These are phyloP conservation scores for Quercus mongolica DNA, from an alignment of 306 rosid species.

Conservation along the genomic window DNA sequence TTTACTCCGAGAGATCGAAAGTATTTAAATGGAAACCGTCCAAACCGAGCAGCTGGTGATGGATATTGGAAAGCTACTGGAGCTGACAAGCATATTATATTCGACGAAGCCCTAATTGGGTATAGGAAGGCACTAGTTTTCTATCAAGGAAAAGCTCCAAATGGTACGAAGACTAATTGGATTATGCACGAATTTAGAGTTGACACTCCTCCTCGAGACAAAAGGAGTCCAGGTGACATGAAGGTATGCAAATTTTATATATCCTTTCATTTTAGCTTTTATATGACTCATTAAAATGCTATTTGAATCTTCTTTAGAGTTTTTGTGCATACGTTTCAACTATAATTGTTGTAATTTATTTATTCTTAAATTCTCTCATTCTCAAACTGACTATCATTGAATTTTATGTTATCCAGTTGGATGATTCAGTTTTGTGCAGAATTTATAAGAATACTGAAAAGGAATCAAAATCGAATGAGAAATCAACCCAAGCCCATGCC, in stretches of 20 bases:
- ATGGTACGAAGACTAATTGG: neutral
- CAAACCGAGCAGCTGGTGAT: neutral
- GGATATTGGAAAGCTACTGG: slow-evolving; percentile 21
- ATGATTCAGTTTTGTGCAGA: neutral
- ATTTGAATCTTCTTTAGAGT: too few relatives aligned
- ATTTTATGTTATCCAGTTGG: neutral
- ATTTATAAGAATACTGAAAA: neutral
- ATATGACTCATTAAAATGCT: too few relatives aligned
- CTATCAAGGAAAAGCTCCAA: neutral
- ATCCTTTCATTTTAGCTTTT: too few relatives aligned
- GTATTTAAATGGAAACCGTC: slow-evolving; percentile 3
- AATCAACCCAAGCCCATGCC: too few relatives aligned
- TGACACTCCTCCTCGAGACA: neutral
- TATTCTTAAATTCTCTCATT: neutral
- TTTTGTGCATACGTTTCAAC: neutral
- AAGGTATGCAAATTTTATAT: neutral
- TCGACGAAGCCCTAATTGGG: neutral
- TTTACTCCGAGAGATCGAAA: slow-evolving; percentile 4
- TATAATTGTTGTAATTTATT: neutral
- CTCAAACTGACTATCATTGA: neutral
- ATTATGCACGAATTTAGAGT: slow-evolving; percentile 4
- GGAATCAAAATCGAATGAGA: too few relatives aligned
- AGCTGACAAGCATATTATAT: neutral
- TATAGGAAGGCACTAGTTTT: neutral
- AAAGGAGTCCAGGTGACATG: neutral